A percentile compares a stretch with the other conserved stretches of the same genome.
Evolutionary conservation across 2,329 filamentous ascomycete species (phyloP).

Genomic region (Aspergillus neotritici): DNA sequence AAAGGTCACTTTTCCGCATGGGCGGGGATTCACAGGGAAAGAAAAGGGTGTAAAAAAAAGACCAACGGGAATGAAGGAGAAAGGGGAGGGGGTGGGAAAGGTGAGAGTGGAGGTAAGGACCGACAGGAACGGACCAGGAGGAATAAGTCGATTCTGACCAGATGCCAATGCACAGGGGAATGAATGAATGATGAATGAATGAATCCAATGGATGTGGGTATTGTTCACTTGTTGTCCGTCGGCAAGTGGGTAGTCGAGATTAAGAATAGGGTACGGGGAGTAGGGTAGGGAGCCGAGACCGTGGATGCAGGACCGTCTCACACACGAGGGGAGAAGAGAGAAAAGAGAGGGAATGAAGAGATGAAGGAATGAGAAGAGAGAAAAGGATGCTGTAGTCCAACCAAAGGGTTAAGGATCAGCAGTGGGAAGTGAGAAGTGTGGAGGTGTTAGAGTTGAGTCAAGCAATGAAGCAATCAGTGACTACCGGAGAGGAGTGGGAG

Average conservation of each 20-base stretch:
- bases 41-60: background rate
- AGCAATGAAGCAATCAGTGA: constrained; percentile 3
- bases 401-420: constrained; percentile 24
- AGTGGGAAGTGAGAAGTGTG: constrained; percentile 14
- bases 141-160: constrained; percentile 9
- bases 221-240: too few relatives aligned
- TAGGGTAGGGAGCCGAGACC: too few relatives aligned
- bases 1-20: constrained; percentile 5
- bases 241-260: too few relatives aligned
- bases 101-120: background rate
- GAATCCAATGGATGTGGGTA: too few relatives aligned
- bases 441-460: constrained; percentile 6
- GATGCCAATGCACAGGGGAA: constrained; percentile 3
- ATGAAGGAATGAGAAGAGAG: background rate
- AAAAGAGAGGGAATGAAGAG: constrained; percentile 2
- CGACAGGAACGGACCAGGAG: constrained; percentile 8
- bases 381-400: constrained; percentile 18
- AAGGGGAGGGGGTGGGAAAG: constrained; percentile 2
- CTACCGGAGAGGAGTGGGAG: too few relatives aligned
- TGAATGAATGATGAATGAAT: too few relatives aligned
- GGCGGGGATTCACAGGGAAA: constrained; percentile 3
- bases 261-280: too few relatives aligned
- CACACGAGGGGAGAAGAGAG: background rate
- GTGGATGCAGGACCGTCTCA: too few relatives aligned
- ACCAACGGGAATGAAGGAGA: background rate